A percentile compares a stretch with the other conserved stretches of the same genome.
These are phyloP conservation scores for Nemania diffusa DNA, from an alignment of 2,329 filamentous ascomycete species.

Conservation along the genomic window DNA sequence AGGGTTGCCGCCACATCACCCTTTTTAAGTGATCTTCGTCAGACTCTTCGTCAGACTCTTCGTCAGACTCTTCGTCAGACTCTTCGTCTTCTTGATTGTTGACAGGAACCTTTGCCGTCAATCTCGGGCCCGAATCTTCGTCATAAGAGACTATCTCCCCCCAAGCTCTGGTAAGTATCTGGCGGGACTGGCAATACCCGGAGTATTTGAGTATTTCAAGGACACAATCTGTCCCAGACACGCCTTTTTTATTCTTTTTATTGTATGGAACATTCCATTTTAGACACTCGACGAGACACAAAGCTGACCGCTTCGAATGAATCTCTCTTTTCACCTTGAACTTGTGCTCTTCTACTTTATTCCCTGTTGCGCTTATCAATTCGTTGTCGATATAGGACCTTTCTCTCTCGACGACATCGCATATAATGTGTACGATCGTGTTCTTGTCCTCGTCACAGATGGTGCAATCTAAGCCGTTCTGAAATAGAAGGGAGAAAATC, in stretches of 20 bases:
- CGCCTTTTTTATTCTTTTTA: constrained; percentile 29
- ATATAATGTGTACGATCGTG: constrained; percentile 38
- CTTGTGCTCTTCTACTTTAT: no score
- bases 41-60: no score
- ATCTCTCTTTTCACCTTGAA: constrained; percentile 15
- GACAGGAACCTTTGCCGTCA: no score
- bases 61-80: no score
- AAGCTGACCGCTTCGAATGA: constrained; percentile 22
- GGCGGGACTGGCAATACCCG: constrained; percentile 27
- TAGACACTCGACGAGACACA: constrained; percentile 26
- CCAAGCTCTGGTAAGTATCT: constrained; percentile 27
- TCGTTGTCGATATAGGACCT: no score
- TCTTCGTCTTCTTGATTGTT: no score
- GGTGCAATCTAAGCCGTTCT: constrained; percentile 19
- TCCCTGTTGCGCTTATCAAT: no score
- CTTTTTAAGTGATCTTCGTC: no score
- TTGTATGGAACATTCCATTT: constrained; percentile 6
- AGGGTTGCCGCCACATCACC: no score
- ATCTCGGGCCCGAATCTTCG: background rate
- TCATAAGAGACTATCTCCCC: background rate
- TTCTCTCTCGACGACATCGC: no score
- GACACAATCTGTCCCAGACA: constrained; percentile 33
- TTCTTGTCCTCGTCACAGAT: constrained; percentile 35
- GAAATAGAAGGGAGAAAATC: constrained; percentile 27
- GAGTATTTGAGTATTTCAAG: constrained; percentile 31